Base-by-base conservation (phyloP, 345 rosid species). In the Eucalyptus erythrocorys region DNA sequence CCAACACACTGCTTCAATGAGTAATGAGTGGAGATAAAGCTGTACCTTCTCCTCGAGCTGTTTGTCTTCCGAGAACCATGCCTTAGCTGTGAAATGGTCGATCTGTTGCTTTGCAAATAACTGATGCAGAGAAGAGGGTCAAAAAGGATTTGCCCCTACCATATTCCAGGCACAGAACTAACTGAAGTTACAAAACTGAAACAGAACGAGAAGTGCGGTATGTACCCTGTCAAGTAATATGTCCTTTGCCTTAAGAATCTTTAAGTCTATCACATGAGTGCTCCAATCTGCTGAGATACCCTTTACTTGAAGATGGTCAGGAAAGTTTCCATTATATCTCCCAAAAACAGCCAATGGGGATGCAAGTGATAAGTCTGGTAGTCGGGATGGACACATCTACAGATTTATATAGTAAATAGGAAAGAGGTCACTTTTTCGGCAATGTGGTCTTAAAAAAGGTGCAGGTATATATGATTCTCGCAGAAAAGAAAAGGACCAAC, bases 41-140 rank as follows among this genome's bases (percentile, higher is more conserved):
- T 91, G 32, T 90, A 98, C 99, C 99, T 95, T 95, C 91, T 95
- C 96, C 91, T 91, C 92, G 13, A 98, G 95, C 88, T 88, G 93
- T 89, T 93, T 94, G 90, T 94, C 93, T 90, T 95, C 96, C 21
- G 96, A 93, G 89, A 94, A 91, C 99, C 99, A 98, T 88, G 98
- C 96, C 91, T 94, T 94, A 86, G 98, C 96, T 88, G 98, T 96
- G 85, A 95, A 96, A 88, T 95, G 82, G 87, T 96, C 97, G 51
- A 97, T 95, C 89, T 93, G 95, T 87, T 94, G 95, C 92, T 94
- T 96, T 55, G 97, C 98, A 90, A 88, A 91, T 42, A 95, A 87
- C 99, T 98, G 91, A 45, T 76, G 66, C 80, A 71, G 85, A 47
- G 32, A 19, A 82, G 50, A 87, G 87, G 59, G 37, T 51, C 30